phyloP scores from a whole-genome alignment of 371 early-diverging fungal genomes.

The Syncephalastrum contaminatum region DNA sequence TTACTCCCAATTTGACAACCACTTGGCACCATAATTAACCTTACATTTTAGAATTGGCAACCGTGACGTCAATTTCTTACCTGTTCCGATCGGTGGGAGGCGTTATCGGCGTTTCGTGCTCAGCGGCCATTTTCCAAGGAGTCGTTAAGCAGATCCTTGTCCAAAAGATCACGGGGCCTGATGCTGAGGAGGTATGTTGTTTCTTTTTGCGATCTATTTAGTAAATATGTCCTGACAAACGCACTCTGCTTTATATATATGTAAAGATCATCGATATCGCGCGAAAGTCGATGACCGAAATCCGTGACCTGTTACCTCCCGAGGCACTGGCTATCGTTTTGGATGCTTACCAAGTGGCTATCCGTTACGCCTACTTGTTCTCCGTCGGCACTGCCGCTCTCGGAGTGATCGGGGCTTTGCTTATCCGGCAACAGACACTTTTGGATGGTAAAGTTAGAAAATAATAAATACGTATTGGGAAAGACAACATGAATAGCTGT shows the following conservation, averaged over 20 bases:
- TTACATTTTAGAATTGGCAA: constrained; percentile 38
- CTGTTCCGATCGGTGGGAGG: constrained; percentile 47
- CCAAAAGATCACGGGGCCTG: constrained; percentile 33
- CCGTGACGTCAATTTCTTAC: constrained; percentile 46
- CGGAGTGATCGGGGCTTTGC: constrained; percentile 34
- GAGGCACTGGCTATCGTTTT: constrained; percentile 27
- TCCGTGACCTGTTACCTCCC: constrained; percentile 27
- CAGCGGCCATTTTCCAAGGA: constrained; percentile 46
- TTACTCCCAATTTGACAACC: too few relatives aligned
- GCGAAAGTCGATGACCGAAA: constrained; percentile 37
- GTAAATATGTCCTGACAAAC: background rate
- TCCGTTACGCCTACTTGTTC: constrained; percentile 27
- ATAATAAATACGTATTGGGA: constrained; percentile 4
- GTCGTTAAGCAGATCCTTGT: constrained; percentile 29
- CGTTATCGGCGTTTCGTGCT: constrained; percentile 41
- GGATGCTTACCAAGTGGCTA: constrained; percentile 30
- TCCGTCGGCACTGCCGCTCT: constrained; percentile 26
- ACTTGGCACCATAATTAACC: background rate
- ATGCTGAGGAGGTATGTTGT: constrained; percentile 39
- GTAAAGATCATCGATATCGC: constrained; percentile 33
- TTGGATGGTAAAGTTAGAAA: constrained; percentile 40
- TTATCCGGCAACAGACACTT: constrained; percentile 45
- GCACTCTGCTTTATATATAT: constrained; percentile 1
- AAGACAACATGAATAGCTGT: too few relatives aligned
- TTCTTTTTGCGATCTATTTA: too few relatives aligned